These are phyloP conservation scores for Cunninghamia lanceolata DNA, from an alignment of 75 land plant genomes.

Conservation along the genomic window DNA sequence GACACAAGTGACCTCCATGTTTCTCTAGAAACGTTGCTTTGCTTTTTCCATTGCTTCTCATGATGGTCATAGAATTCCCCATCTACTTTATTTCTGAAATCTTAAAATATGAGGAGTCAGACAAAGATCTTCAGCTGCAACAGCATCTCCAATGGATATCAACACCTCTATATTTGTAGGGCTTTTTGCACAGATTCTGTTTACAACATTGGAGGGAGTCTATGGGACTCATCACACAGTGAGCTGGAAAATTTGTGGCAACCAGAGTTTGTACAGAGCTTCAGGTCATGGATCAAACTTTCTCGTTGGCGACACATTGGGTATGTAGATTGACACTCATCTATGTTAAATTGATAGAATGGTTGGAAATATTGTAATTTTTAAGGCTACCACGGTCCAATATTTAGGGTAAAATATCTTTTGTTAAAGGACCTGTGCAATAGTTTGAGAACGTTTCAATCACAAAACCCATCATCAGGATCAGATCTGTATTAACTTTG, in stretches of 20 bases:
- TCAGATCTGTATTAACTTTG: too few species aligned
- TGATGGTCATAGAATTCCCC: not conserved
- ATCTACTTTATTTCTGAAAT: not conserved
- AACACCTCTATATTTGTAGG: not conserved
- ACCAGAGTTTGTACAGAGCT: not conserved
- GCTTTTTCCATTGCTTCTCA: not conserved
- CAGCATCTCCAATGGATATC: not conserved
- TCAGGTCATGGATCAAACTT: not conserved
- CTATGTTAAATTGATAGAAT: not conserved
- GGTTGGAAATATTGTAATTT: not conserved
- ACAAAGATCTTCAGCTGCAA: not conserved
- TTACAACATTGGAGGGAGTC: not conserved
- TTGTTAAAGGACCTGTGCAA: too few species aligned
- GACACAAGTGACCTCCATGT: not conserved
- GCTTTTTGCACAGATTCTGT: not conserved
- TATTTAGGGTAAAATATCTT: too few species aligned
- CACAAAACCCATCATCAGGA: too few species aligned
- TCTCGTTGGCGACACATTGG: not conserved
- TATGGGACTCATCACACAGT: not conserved
- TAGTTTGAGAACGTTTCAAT: too few species aligned
- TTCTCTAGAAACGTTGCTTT: too few species aligned
- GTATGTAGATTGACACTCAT: not conserved
- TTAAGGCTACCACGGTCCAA: not conserved
- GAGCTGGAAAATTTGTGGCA: not conserved
- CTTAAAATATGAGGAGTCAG: not conserved